Base-by-base conservation (phyloP, 306 rosid species). In the Lablab purpureus region DNA sequence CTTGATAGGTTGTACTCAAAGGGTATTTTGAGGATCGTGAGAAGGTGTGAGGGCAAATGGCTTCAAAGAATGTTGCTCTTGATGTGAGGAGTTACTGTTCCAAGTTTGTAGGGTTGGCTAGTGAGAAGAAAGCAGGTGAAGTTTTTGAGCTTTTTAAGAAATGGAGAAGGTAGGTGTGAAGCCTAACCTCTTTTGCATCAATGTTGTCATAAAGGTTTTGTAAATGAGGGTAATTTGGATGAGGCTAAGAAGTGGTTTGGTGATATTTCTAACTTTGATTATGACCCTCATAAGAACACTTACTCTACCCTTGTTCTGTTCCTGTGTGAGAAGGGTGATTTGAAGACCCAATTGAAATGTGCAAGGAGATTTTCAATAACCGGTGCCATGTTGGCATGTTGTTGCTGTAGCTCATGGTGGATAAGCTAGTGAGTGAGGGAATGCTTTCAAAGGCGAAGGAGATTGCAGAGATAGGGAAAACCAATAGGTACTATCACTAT, bases 311-410 rank as follows among this genome's bases (percentile, higher is more conserved):
- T 93, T 55, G 27, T 93, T 77, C 96, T 96, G 0, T 90, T 91
- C 79, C 80, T 82, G n/a, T 90, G 97, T 51, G 81, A 86, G 84
- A 85, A 84, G 82, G 93, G 92, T 27, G 98, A 93, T 67, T 32
- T 91, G 80, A 86, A 80, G 41, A 76, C 75, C 0, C 87, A 17
- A 9, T 66, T 64, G 87, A 87, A 56, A 79, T 90, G 19, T 72
- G 80, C 71, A 82, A 86, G 72, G 85, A 91, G 23, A 83, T 91
- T 59, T 86, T 90, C 76, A 23, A 56, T 23, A 76, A 46, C 30
- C 78, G 49, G 60, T 73, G 84, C 49, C 86, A 76, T 37, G 86
- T 91, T 15, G 83, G 84, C n/a, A 60, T 1, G 3, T 47, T 85
- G 4, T 17, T 90, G 67, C 58, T 91, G 90, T 92, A 91, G 87